Evolutionary conservation across 805 yeast genomes (phyloP).

Genomic region (Saccharomycopsis microspora): DNA sequence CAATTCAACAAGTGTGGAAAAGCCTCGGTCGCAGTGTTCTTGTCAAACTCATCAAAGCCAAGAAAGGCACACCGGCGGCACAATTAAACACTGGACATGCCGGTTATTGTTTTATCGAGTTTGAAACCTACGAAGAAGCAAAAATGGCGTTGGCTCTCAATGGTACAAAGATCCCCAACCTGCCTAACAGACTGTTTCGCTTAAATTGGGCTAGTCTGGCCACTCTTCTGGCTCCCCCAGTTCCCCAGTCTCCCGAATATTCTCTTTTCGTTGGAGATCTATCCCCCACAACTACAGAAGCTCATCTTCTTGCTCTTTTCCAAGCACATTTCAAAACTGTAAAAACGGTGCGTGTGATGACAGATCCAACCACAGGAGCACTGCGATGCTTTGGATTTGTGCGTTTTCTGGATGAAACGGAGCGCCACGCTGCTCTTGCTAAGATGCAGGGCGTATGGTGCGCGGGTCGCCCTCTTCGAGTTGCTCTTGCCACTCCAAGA

Average conservation of each 20-base stretch:
- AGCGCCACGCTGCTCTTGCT: constrained; percentile 52
- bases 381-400: constrained; percentile 33
- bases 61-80: constrained; percentile 28
- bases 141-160: constrained; percentile 56
- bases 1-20: constrained; percentile 49
- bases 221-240: constrained; percentile 50
- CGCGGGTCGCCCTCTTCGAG: constrained; percentile 67
- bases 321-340: constrained; percentile 56
- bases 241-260: constrained; percentile 64
- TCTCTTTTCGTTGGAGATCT: constrained; percentile 78
- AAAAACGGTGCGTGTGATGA: constrained; percentile 76
- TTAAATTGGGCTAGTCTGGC: constrained; percentile 83
- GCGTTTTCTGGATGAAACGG: constrained; percentile 58
- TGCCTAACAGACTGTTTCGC: constrained; percentile 45
- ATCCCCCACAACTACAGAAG: constrained; percentile 70
- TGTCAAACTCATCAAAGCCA: constrained; percentile 55
- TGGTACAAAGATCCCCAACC: constrained; percentile 53
- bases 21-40: constrained; percentile 41
- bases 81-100: constrained; percentile 29
- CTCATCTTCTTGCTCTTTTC: constrained; percentile 61
- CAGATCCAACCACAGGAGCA: constrained; percentile 53
- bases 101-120: constrained; percentile 75
- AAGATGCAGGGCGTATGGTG: constrained; percentile 78
- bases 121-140: constrained; percentile 57
- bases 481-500: constrained; percentile 72